Evolutionary conservation across 164 flowering plant species (phyloP).

Genomic region (grape (Vitis vinifera)): DNA sequence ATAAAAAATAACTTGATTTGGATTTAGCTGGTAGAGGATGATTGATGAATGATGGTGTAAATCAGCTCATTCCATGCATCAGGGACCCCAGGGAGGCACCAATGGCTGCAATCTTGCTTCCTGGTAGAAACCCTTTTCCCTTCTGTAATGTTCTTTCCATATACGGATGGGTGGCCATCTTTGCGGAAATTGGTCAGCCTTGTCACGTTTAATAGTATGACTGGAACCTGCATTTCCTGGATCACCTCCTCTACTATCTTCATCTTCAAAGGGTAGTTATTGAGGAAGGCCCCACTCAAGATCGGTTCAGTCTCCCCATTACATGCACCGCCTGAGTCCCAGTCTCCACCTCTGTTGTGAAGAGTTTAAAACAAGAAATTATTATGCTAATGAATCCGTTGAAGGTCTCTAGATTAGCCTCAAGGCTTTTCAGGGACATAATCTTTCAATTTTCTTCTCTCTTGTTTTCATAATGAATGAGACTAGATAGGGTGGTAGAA

Average conservation of each 20-base stretch:
- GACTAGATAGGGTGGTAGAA: too few relatives aligned
- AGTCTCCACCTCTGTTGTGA: slow-evolving; percentile 89
- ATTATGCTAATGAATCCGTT: too few relatives aligned
- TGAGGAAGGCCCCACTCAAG: slow-evolving; percentile 49
- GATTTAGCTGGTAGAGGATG: too few relatives aligned
- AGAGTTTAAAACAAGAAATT: not conserved
- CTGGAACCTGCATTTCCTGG: slow-evolving; percentile 55
- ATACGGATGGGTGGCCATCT: slow-evolving; percentile 92
- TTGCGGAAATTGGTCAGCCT: slow-evolving; percentile 81
- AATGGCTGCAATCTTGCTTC: slow-evolving; percentile 91
- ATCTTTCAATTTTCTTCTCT: too few relatives aligned
- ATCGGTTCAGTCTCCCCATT: slow-evolving; percentile 80
- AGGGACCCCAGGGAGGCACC: slow-evolving; percentile 98
- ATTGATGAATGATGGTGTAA: slow-evolving; percentile 32
- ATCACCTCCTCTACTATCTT: slow-evolving; percentile 81
- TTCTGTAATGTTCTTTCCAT: slow-evolving; percentile 45
- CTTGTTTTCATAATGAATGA: too few relatives aligned
- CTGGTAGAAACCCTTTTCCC: slow-evolving; percentile 56
- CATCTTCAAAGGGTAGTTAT: slow-evolving; percentile 84
- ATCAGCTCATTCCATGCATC: slow-evolving; percentile 98
- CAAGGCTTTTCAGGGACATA: too few relatives aligned
- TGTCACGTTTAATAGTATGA: slow-evolving; percentile 67
- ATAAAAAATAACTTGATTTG: too few relatives aligned
- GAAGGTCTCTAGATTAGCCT: too few relatives aligned
- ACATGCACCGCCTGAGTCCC: slow-evolving; percentile 97